These are phyloP conservation scores for Hymenoscyphus linearis DNA, from an alignment of 2,329 filamentous ascomycete genomes.

Conservation along the genomic window DNA sequence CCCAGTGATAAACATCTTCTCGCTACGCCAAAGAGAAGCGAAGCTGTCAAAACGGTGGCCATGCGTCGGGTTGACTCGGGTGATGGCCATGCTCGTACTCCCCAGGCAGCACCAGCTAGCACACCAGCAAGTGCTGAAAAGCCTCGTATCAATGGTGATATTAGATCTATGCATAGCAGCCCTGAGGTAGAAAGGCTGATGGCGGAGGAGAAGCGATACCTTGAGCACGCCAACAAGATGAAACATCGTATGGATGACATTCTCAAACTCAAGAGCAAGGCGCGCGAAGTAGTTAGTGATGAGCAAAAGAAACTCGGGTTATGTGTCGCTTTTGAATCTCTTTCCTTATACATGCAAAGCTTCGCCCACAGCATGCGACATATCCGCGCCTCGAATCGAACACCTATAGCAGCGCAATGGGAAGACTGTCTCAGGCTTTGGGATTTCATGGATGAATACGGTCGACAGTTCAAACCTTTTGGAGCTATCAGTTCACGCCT, in stretches of 20 bases:
- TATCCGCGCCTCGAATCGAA: conserved; percentile 4
- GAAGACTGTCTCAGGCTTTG: conserved; percentile 42
- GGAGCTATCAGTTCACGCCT: conserved; percentile 12
- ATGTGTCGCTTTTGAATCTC: conserved; percentile 26
- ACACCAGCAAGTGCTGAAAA: conserved; percentile 31
- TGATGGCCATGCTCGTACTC: conserved; percentile 37
- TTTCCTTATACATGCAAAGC: conserved; percentile 28
- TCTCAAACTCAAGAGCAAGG: conserved; percentile 22
- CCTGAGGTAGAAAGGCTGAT: conserved; percentile 14
- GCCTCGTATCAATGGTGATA: conserved; percentile 23
- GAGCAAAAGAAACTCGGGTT: conserved; percentile 24
- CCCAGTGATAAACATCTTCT: conserved; percentile 28
- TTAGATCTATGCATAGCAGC: neutral
- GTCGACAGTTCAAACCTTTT: conserved; percentile 25
- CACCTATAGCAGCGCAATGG: conserved; percentile 38
- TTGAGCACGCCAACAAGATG: conserved; percentile 20
- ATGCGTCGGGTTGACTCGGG: conserved; percentile 37
- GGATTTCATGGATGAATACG: conserved; percentile 38
- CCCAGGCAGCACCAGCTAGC: conserved; percentile 30
- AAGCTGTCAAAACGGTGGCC: conserved; percentile 30
- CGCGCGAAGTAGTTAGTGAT: conserved; percentile 15
- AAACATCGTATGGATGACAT: conserved; percentile 32
- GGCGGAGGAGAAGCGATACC: conserved; percentile 15
- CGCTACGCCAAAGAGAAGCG: conserved; percentile 39
- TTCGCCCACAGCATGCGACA: conserved; percentile 20